Percentiles rank a stretch among this genome's conserved stretches.
Evolutionary conservation across 1,284 basidiomycete species (phyloP).

Genomic region (Leccinum fuscescens): DNA sequence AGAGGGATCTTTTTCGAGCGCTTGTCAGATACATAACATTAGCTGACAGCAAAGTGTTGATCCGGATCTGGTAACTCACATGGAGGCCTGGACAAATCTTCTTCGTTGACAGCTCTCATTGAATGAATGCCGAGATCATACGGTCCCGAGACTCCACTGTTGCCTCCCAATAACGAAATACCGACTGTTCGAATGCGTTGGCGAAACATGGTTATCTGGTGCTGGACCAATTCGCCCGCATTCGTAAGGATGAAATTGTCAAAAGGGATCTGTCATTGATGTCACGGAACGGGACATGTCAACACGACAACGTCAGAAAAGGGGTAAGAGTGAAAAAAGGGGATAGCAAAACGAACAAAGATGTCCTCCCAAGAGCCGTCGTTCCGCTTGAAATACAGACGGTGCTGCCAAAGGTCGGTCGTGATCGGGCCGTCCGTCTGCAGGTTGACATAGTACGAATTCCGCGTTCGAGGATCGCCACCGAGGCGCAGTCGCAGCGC

Average conservation of each 20-base stretch:
- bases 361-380: slow-evolving; percentile 85
- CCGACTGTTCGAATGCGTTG: slow-evolving; percentile 80
- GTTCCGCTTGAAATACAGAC: slow-evolving; percentile 70
- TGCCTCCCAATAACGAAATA: slow-evolving; percentile 79
- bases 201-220: slow-evolving; percentile 72
- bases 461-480: slow-evolving; percentile 67
- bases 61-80: slow-evolving; percentile 31
- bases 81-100: slow-evolving; percentile 44
- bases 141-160: slow-evolving; percentile 64
- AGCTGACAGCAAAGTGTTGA: not conserved
- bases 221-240: slow-evolving; percentile 68
- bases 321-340: not conserved
- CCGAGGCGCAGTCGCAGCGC: slow-evolving; percentile 72
- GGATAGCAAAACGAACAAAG: slow-evolving; percentile 51
- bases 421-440: slow-evolving; percentile 80
- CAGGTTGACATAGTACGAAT: slow-evolving; percentile 85
- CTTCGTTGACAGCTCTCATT: slow-evolving; percentile 60
- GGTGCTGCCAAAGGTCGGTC: slow-evolving; percentile 87
- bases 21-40: slow-evolving; percentile 11
- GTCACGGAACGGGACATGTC: not conserved
- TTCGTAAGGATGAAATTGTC: slow-evolving; percentile 82
- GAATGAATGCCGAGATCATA: slow-evolving; percentile 78
- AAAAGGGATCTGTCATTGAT: slow-evolving; percentile 66
- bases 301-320: not conserved
- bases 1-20: slow-evolving; percentile 32